Conservation (phyloP, 192 early-diverging fungal species). For the Endogone sp. region DNA sequence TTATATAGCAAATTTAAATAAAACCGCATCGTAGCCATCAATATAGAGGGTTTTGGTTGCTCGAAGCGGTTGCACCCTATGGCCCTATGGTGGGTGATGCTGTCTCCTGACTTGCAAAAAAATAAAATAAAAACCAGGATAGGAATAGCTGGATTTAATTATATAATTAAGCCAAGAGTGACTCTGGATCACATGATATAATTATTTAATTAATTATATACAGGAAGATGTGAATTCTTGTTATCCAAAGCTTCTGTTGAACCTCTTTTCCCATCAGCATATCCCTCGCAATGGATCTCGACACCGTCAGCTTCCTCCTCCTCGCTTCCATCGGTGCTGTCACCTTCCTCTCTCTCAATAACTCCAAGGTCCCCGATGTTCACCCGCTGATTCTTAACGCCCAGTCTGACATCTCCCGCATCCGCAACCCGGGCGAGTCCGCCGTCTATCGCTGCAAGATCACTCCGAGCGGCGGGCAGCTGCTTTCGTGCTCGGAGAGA, state of each 20-base stretch:
- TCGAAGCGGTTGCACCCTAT: too few relatives aligned
- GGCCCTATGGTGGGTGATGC: too few relatives aligned
- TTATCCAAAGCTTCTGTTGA: not conserved
- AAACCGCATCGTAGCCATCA: too few relatives aligned
- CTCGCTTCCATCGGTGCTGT: conserved; percentile 33
- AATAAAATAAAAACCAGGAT: too few relatives aligned
- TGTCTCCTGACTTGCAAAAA: too few relatives aligned
- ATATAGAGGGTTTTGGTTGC: too few relatives aligned
- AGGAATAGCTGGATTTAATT: too few relatives aligned
- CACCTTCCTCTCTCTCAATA: conserved; percentile 31
- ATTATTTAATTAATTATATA: too few relatives aligned
- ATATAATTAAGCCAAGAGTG: too few relatives aligned
- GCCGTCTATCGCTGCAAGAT: conserved; percentile 46
- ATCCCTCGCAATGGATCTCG: conserved; percentile 32
- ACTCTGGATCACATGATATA: too few relatives aligned
- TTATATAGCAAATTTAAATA: too few relatives aligned
- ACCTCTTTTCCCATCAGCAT: not conserved
- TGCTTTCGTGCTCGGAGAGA: conserved; percentile 30
- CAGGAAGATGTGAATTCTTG: too few relatives aligned
- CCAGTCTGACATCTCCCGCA: conserved; percentile 42
- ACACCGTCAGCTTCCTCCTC: conserved; percentile 42
- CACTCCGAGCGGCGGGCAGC: conserved; percentile 31
- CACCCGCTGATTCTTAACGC: conserved; percentile 54
- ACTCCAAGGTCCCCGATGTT: conserved; percentile 44
- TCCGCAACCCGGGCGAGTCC: conserved; percentile 47